Conservation (phyloP, 768 basidiomycete species). For the Calocybe gangraenosa region DNA sequence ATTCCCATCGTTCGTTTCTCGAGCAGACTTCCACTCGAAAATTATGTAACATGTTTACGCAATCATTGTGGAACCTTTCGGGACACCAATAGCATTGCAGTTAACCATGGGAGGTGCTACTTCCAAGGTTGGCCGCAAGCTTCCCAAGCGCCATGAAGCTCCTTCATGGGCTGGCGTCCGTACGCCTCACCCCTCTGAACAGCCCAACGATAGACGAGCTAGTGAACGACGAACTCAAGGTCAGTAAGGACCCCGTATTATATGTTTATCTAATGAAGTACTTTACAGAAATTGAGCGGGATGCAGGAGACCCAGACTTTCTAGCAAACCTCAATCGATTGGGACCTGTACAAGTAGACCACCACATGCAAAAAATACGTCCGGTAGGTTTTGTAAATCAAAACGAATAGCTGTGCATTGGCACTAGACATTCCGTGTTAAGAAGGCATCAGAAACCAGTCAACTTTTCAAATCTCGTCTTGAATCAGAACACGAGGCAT, state of each 20-base stretch:
- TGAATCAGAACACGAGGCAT: slow-evolving; percentile 53
- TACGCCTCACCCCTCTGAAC: slow-evolving; percentile 24
- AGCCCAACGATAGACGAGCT: slow-evolving; percentile 26
- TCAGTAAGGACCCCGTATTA: slow-evolving; percentile 13
- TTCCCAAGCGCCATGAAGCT: slow-evolving; percentile 43
- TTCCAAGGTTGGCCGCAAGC: slow-evolving; percentile 56
- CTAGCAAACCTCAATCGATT: slow-evolving; percentile 58
- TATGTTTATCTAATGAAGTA: slow-evolving; percentile 2
- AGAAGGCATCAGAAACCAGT: slow-evolving; percentile 25
- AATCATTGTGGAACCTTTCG: too few species aligned
- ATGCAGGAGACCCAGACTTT: slow-evolving; percentile 71
- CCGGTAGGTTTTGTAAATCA: slow-evolving; percentile 32
- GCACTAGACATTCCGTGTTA: slow-evolving; percentile 11
- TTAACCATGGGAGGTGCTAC: slow-evolving; percentile 58
- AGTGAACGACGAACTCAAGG: slow-evolving; percentile 53
- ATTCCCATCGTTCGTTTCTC: too few species aligned
- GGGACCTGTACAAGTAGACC: slow-evolving; percentile 69
- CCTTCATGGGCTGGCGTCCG: slow-evolving; percentile 48
- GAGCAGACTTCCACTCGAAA: too few species aligned
- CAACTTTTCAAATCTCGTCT: slow-evolving; percentile 50
- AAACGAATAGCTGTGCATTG: background rate
- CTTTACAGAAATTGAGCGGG: slow-evolving; percentile 50
- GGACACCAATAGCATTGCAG: too few species aligned
- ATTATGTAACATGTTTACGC: too few species aligned
- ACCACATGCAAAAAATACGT: slow-evolving; percentile 48